Conservation (phyloP, 1,139 yeast genomes). For the Eremothecium cymbalariae region DNA sequence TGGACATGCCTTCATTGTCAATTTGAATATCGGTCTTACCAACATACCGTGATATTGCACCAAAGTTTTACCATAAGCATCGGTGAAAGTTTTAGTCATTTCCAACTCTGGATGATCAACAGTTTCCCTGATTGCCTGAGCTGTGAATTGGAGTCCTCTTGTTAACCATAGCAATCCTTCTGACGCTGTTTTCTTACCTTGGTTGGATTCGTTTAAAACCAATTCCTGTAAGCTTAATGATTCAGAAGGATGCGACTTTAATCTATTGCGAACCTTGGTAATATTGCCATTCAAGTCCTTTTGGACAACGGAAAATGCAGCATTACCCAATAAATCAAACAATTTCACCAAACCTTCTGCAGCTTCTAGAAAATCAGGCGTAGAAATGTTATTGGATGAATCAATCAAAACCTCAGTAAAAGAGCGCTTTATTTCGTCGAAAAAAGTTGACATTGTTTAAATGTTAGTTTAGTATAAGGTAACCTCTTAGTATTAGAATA, state of each 20-base stretch:
- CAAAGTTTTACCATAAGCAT: conserved; percentile 71
- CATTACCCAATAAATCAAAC: conserved; percentile 61
- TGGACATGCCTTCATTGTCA: conserved; percentile 95
- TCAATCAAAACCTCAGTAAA: conserved; percentile 66
- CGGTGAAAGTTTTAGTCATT: conserved; percentile 69
- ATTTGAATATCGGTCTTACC: conserved; percentile 77
- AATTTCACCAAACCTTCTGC: conserved; percentile 74
- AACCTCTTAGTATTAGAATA: too few species aligned
- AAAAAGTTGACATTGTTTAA: conserved; percentile 53
- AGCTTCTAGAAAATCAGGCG: conserved; percentile 73
- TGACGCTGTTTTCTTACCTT: conserved; percentile 69
- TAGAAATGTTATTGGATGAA: conserved; percentile 53
- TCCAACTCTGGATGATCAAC: conserved; percentile 54
- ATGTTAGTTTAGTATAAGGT: too few species aligned
- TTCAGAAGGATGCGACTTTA: conserved; percentile 55
- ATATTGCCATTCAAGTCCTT: conserved; percentile 86
- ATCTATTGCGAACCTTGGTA: conserved; percentile 59
- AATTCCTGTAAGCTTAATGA: conserved; percentile 68
- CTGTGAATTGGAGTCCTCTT: conserved; percentile 82
- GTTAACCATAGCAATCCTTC: conserved; percentile 87
- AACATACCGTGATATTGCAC: conserved; percentile 75
- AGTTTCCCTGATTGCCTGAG: conserved; percentile 78
- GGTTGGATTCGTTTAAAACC: conserved; percentile 58
- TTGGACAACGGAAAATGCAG: conserved; percentile 81
- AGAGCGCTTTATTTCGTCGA: conserved; percentile 66